Percentiles rank a stretch among this genome's conserved stretches.
Evolutionary conservation across 2,329 filamentous ascomycete species (phyloP).

Genomic region (Amauroascus niger): DNA sequence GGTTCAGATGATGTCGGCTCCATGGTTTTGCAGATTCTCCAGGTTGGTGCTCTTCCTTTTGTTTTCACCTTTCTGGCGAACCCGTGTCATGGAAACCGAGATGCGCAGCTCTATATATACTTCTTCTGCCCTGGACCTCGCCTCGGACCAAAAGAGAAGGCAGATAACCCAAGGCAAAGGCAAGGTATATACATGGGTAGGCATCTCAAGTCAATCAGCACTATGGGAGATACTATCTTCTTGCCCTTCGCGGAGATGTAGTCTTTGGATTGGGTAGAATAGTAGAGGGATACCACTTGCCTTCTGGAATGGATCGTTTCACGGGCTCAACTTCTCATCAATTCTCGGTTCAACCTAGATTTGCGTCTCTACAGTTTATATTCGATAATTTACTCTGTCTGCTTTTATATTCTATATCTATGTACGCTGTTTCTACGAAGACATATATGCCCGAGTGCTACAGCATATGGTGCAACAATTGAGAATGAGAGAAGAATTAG

Average conservation of each 20-base stretch:
- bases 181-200: no score
- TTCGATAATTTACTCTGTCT: not conserved
- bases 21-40: not conserved
- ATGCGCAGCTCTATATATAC: not conserved
- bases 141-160: no score
- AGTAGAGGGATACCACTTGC: not conserved
- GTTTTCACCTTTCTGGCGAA: conserved; percentile 2
- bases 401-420: not conserved
- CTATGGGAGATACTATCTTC: conserved; percentile 6
- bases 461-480: no score
- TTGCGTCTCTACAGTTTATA: not conserved
- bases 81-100: not conserved
- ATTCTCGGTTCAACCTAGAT: not conserved
- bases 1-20: conserved; percentile 14
- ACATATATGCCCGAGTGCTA: no score
- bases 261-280: not conserved
- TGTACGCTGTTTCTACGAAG: not conserved
- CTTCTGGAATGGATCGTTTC: no score
- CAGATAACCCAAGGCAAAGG: no score
- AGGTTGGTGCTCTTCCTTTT: conserved; percentile 11
- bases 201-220: not conserved
- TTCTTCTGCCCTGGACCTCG: no score
- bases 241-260: not conserved
- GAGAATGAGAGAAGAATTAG: not conserved
- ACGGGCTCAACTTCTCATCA: no score